Conservation (phyloP, 2,329 filamentous ascomycete species). For the Neonectria coccinea region DNA sequence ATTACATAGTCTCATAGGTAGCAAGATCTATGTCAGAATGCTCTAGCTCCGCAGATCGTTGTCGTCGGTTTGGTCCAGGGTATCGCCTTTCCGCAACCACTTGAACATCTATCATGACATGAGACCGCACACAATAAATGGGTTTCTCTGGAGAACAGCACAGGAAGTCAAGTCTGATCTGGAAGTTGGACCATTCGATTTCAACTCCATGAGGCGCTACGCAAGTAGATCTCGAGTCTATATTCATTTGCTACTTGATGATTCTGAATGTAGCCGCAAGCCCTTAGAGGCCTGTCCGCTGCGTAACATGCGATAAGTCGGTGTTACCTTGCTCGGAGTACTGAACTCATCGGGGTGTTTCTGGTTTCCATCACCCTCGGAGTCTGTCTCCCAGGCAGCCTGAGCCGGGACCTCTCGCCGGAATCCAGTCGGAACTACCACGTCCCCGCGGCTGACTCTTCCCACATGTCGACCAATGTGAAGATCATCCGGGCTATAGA, state of each 20-base stretch:
- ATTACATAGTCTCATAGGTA: conserved; percentile 52
- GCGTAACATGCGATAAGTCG: conserved; percentile 15
- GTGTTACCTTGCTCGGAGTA: conserved; percentile 10
- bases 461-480: background rate
- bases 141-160: background rate
- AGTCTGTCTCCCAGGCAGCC: background rate
- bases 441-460: conserved; percentile 8
- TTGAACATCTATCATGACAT: too few relatives aligned
- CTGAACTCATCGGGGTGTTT: background rate
- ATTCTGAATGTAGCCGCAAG: conserved; percentile 21
- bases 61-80: conserved; percentile 5
- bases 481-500: conserved; percentile 1
- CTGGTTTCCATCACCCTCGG: background rate
- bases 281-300: conserved; percentile 20
- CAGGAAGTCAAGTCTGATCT: background rate
- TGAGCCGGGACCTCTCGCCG: background rate
- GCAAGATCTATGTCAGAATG: conserved; percentile 42
- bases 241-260: conserved; percentile 33
- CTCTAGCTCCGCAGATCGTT: background rate
- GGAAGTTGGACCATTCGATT: too few relatives aligned
- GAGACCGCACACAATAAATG: too few relatives aligned
- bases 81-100: background rate
- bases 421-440: conserved; percentile 10
- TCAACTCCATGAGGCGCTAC: background rate
- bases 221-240: conserved; percentile 18